Base-by-base conservation (phyloP, 1,284 basidiomycete species). In the Sporisorium graminicola region DNA sequence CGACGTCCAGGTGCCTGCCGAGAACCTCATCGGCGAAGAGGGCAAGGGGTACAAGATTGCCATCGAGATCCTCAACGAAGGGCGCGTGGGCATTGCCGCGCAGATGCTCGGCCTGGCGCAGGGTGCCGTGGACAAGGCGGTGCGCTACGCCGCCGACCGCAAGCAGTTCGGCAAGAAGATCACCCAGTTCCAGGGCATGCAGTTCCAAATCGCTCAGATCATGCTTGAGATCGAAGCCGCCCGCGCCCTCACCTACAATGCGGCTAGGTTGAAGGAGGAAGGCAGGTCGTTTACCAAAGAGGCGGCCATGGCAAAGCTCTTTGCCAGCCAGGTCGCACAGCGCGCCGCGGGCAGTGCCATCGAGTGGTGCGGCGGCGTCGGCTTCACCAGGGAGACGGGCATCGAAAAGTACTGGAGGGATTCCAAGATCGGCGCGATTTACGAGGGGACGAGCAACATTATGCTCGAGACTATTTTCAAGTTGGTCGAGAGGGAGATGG, bases 61-160 rank as follows among this genome's bases (percentile, higher is more conserved):
- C 57, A 99, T 99, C 76, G 94, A 99, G 87, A 98, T 98, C 77
- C 87, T 99, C 68, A 99, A 99, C 86, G 96, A 99, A 87, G 95
- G 91, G 87, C 92, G 96, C 66, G 97, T 99, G 77, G 97, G 96
- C 53, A 98, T 99, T 77, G 97, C 95, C 26, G 95, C 94, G 2
- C 87, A 87, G 75, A 87, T 88, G 87, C 78, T 99, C 73, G 97
- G 97, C 46, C 91, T 98, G 35, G 97, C 97, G 2, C 95, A 98
- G 85, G 96, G 96, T 37, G 95, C 95, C 5, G 99, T 98, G 83
- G 91, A 95, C 86, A 94, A 95, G 86, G 89, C 93, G 2, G 92
- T 99, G 22, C 91, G 92, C 0, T 98, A 98, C 87, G 94, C 96
- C 2, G 96, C 94, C 87, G 91, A 96, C 86, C 92, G 97, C 61